A percentile compares a stretch with the other conserved stretches of the same genome.
phyloP scores from a whole-genome alignment of 2,329 filamentous ascomycete species.

The Sordariomycetes sp. region DNA sequence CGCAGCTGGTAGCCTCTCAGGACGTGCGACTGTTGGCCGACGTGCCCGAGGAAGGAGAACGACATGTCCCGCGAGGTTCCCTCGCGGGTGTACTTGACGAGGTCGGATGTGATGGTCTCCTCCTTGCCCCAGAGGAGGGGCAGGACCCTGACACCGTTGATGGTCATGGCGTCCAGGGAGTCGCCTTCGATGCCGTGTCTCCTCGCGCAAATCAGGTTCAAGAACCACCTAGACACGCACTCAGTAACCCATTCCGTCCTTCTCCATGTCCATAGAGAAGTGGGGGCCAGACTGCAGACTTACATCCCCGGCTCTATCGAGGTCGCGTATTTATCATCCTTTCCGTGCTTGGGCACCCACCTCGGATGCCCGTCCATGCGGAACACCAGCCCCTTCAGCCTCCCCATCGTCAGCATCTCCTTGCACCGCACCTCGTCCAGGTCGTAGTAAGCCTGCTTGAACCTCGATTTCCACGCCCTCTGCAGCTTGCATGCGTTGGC shows the following conservation, averaged over 20 bases:
- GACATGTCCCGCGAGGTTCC: slow-evolving; percentile 34
- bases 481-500: slow-evolving; percentile 26
- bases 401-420: slow-evolving; percentile 22
- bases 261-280: background rate
- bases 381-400: slow-evolving; percentile 29
- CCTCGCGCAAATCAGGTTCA: slow-evolving; percentile 43
- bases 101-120: slow-evolving; percentile 20
- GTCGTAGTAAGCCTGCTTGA: slow-evolving; percentile 30
- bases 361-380: slow-evolving; percentile 21
- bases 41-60: slow-evolving; percentile 33
- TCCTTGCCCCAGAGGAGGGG: slow-evolving; percentile 43
- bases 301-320: slow-evolving; percentile 35
- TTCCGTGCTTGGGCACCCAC: slow-evolving; percentile 14
- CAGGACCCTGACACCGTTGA: slow-evolving; percentile 29
- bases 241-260: background rate
- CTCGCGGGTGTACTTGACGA: slow-evolving; percentile 32
- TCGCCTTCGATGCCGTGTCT: slow-evolving; percentile 42
- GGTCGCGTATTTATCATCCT: background rate
- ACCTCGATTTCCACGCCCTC: slow-evolving; percentile 30
- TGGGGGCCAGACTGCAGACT: slow-evolving; percentile 7
- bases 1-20: slow-evolving; percentile 38
- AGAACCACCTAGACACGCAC: slow-evolving; percentile 38
- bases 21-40: slow-evolving; percentile 39
- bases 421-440: slow-evolving; percentile 31
- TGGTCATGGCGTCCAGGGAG: slow-evolving; percentile 29